Conservation (phyloP, 2,329 filamentous ascomycete species). For the Acrodontium crateriforme region DNA sequence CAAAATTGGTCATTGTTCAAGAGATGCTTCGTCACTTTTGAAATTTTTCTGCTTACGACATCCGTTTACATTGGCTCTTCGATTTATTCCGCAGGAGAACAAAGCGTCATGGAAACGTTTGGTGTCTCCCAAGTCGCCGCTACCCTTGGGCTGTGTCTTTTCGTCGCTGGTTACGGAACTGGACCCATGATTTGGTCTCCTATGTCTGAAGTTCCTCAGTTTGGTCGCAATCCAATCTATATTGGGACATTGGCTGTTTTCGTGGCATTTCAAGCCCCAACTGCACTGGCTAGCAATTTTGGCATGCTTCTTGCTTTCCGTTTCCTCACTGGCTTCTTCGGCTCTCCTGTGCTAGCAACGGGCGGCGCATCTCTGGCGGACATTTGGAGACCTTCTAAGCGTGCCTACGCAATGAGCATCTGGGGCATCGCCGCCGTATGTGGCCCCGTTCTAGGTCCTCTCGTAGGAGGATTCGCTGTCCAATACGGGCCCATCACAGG, state of each 20-base stretch:
- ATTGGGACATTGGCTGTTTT: slow-evolving; percentile 35
- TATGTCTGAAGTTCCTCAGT: slow-evolving; percentile 35
- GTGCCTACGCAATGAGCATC: slow-evolving; percentile 26
- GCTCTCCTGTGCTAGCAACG: slow-evolving; percentile 31
- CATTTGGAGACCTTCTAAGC: slow-evolving; percentile 26
- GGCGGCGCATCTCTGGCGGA: slow-evolving; percentile 32
- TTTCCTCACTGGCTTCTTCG: slow-evolving; percentile 39
- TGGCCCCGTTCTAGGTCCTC: slow-evolving; percentile 27
- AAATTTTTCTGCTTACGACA: slow-evolving; percentile 36
- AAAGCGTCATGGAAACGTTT: slow-evolving; percentile 29
- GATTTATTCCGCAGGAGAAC: slow-evolving; percentile 36
- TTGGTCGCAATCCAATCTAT: slow-evolving; percentile 38
- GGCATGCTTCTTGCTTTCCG: slow-evolving; percentile 39
- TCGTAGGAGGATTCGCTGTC: slow-evolving; percentile 29
- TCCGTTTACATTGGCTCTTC: slow-evolving; percentile 39
- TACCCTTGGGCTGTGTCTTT: slow-evolving; percentile 36
- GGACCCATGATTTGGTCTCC: slow-evolving; percentile 35
- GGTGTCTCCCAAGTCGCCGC: slow-evolving; percentile 32
- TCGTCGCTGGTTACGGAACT: slow-evolving; percentile 37
- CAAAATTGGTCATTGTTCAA: slow-evolving; percentile 26
- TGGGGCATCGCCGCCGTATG: slow-evolving; percentile 28
- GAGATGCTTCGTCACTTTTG: slow-evolving; percentile 31
- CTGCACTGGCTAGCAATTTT: slow-evolving; percentile 36
- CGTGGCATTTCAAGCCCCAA: slow-evolving; percentile 35
- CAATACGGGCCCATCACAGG: slow-evolving; percentile 14